Evolutionary conservation across 2,329 filamentous ascomycete species (phyloP), one percentile per base, ranked within the genome.

Genomic region (Mycocentrospora acerina): DNA sequence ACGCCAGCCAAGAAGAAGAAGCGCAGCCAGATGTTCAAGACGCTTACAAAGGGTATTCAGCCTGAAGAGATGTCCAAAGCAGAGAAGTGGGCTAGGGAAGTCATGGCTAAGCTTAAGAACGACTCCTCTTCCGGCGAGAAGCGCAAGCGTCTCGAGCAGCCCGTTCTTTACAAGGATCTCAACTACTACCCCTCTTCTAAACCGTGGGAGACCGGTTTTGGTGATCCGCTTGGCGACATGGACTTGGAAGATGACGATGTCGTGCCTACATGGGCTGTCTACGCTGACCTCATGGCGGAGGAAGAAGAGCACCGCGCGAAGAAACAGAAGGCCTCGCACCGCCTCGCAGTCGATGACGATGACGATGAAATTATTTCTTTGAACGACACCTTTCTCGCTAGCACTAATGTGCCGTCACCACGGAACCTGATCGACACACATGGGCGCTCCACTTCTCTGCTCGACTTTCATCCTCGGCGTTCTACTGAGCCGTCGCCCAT

Each of bases 151-250:
- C 50, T 65, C 3, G 52, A 62, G 29, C 33, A 37, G 7, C 52
- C 54, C 3, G 44, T 64, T 13, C 44, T 51, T 12, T 40, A 58
- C 27, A 45, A 53, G 12, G 55, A 65, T 6, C 48, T 67, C 10
- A 44, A 51, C 13, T 42, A 53, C 33, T 47, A 64, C n/a, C 60
- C 61, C 3, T 46, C 57, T 1, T 46, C 53, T 32, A 55, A 56
- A 30, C 64, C 64, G 16, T 67, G 64, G 64, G 45, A 62, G 34
- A 36, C 51, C 7, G 61, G 58, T 13, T 66, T 56, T 30, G 57
- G 62, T 15, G 43, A 62, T 16, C 53, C 53, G 1, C 51, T 60
- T 4, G 60, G 54, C 16, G 47, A 58, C 14, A 30, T 55, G 26
- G 52, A 57, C 16, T 46, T 51, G 3, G 55, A 60, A 7, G 59